Evolutionary conservation across 345 rosid species (phyloP), one percentile per base, ranked within the genome.

Genomic region (Brassica rapa): DNA sequence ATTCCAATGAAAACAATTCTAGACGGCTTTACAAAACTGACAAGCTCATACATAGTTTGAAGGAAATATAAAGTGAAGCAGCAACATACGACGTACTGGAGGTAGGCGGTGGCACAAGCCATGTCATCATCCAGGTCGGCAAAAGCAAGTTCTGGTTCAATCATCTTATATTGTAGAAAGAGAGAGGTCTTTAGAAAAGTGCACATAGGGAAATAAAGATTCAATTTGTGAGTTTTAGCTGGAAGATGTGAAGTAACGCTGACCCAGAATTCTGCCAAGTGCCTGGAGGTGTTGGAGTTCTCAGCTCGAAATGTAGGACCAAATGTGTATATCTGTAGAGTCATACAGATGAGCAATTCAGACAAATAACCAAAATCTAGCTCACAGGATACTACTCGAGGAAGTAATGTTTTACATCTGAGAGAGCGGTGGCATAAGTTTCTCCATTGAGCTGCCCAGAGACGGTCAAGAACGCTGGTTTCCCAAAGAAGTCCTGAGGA

Each of bases 51-150:
- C 0, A 69, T 2, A 30, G 1, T 25, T 69, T 74, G 15, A 74
- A 63, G 39, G 32, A 77, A 16, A 77, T 49, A 84, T 83, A 63
- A 83, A 84, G 81, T 80, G 86, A 81, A 79, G 80, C 75, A 80
- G 90, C 12, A 89, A 93, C 99, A 83, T 95, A 95, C 99, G 86
- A 90, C 98, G 70, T 95, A 93, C 97, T 95, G 99, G 94, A 95
- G 99, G 91, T 93, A 95, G 84, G 99, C 98, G 49, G 98, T 82
- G 77, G 99, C 98, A 82, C 99, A 95, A 30, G 98, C 96, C 99
- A 93, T 93, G 89, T 93, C 97, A 82, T 93, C 99, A 74, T 90
- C 81, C 76, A 95, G 89, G 85, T 95, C 93, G 65, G 99, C 98
- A 87, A 93, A 93, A 83, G 99, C 99, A 69, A 95, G 94, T 80